Evolutionary conservation across 163 green algal genomes (phyloP).

Genomic region (Trebouxia gelatinosa): DNA sequence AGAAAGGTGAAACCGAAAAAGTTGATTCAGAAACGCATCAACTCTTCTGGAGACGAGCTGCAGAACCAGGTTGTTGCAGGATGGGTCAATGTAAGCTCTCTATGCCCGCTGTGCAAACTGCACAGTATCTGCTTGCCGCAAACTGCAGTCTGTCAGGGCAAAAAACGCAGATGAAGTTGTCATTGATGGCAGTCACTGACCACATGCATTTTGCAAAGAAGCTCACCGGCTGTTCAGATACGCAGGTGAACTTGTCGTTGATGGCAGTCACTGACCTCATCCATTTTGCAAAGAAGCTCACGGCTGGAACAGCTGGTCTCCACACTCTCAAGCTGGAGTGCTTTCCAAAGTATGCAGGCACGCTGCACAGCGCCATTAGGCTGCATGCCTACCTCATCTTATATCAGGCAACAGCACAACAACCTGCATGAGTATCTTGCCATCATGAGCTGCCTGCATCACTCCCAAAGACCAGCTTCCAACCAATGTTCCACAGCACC

Average conservation of each 20-base stretch:
- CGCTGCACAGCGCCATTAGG: not conserved
- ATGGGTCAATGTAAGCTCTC: constrained; percentile 4
- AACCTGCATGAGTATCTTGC: not conserved
- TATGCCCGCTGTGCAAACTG: no score
- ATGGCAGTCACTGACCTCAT: constrained; percentile 24
- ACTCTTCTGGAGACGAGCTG: constrained; percentile 1
- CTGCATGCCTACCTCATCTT: not conserved
- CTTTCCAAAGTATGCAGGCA: constrained; percentile 22
- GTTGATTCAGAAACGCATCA: constrained; percentile 14
- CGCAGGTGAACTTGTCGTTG: constrained; percentile 10
- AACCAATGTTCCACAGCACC: not conserved
- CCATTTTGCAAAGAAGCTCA: constrained; percentile 16
- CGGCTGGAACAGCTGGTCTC: not conserved
- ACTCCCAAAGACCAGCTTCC: no score
- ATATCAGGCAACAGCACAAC: not conserved
- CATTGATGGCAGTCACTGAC: no score
- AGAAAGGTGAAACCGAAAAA: not conserved
- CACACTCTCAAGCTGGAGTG: constrained; percentile 21
- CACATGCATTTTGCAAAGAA: not conserved
- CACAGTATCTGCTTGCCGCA: no score
- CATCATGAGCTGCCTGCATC: not conserved
- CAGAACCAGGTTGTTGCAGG: constrained; percentile 18
- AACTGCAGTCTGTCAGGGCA: no score
- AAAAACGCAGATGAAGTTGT: no score
- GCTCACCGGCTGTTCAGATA: not conserved